phyloP scores from a whole-genome alignment of 2,329 filamentous ascomycete species.

The Talaromyces sp. region DNA sequence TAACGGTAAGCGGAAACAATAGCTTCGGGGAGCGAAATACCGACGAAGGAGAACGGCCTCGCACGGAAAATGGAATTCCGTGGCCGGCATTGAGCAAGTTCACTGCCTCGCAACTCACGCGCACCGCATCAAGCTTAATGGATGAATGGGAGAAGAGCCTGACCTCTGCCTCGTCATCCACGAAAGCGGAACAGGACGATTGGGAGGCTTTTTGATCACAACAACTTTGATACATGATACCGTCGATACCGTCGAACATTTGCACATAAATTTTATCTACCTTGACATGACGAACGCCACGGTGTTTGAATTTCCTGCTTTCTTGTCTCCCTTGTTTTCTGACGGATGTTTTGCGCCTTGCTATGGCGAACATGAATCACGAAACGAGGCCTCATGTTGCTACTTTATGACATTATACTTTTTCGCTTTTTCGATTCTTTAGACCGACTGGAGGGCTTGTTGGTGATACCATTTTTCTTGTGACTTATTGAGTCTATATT shows the following conservation, averaged over 20 bases:
- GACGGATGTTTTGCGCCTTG: constrained; percentile 12
- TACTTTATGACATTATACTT: background rate
- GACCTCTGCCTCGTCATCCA: constrained; percentile 46
- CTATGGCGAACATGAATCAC: constrained; percentile 14
- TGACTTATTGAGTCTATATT: background rate
- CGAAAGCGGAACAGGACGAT: constrained; percentile 15
- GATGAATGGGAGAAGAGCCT: constrained; percentile 86
- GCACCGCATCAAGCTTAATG: constrained; percentile 81
- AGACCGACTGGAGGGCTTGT: background rate
- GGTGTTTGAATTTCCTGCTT: background rate
- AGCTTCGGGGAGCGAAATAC: constrained; percentile 40
- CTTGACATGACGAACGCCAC: constrained; percentile 5
- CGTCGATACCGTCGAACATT: background rate
- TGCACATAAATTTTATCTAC: background rate
- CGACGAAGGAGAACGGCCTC: constrained; percentile 24
- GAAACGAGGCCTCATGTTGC: constrained; percentile 12
- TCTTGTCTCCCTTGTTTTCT: background rate
- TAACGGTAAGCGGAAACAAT: constrained; percentile 16
- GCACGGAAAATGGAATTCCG: constrained; percentile 47
- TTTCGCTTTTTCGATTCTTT: background rate
- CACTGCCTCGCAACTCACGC: constrained; percentile 72
- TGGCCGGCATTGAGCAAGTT: constrained; percentile 71
- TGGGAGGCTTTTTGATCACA: constrained; percentile 16
- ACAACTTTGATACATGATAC: background rate
- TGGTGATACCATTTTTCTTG: background rate